Base-by-base conservation (phyloP, 768 basidiomycete genomes). In the Boletus fagicola region DNA sequence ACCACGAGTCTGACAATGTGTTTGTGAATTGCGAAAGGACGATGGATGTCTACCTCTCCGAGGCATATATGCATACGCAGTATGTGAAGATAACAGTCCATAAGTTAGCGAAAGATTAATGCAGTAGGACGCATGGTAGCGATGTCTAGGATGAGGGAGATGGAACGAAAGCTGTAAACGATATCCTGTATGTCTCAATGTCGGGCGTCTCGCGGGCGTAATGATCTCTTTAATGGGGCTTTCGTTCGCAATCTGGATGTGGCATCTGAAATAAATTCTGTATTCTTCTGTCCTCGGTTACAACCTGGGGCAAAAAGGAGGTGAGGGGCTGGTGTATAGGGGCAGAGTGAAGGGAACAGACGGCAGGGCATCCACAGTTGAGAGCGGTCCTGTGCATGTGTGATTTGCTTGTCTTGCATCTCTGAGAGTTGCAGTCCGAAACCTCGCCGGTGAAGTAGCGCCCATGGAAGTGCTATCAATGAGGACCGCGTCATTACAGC, bases 361-460 rank as follows among this genome's bases (percentile, higher is more conserved):
- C 75, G 31, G 63, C 1, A 16, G 59, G 49, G 26, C 73, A 74
- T 24, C 68, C 72, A 48, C 73, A 74, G 35, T 75, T 74, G 22
- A 31, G 57, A 0, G 75, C 74, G 15, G 74, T 74, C 53, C 44
- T 73, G 60, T 74, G 75, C 58, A 67, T 71, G 60, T 74, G 73
- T 11, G 65, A 51, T 38, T 63, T 64, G 51, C 73, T 74, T 3
- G 73, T 71, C 58, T 75, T 75, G 62, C 73, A 74, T 48, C 61
- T 36, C 24, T 57, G 60, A 2, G 68, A 69, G 48, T 65, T 65
- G 55, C 73, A 74, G 49, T 74, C 74, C 12, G 49, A 44, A 0
- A 72, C 66, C 11, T 68, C 50, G 38, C 73, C 73, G 15, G 73
- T 74, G 55, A 62, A 75, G 61, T 74, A 76, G 49, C 73, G 75